phyloP scores from a whole-genome alignment of 768 basidiomycete genomes.

The Lactifluus subvellereus region DNA sequence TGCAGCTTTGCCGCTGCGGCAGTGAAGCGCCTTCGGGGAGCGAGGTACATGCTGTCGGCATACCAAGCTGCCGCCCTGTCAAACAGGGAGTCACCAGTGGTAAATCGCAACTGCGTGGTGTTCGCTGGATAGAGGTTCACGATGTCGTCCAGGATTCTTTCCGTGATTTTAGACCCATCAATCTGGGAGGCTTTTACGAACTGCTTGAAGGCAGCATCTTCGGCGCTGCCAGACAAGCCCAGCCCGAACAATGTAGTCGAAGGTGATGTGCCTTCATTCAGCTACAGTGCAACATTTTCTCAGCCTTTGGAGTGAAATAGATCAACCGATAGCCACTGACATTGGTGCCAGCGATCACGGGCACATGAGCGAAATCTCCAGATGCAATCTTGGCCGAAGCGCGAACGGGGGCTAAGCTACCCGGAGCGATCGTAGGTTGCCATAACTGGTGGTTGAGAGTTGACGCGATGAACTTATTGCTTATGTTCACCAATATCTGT shows the following conservation, averaged over 20 bases:
- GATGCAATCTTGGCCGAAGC: conserved; percentile 40
- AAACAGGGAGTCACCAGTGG: conserved; percentile 54
- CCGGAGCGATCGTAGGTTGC: conserved; percentile 46
- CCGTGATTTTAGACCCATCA: conserved; percentile 45
- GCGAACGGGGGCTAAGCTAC: conserved; percentile 41
- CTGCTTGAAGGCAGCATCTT: conserved; percentile 40
- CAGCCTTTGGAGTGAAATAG: conserved; percentile 41
- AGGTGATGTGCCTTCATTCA: conserved; percentile 50
- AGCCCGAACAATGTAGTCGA: conserved; percentile 37
- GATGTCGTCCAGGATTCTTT: conserved; percentile 37
- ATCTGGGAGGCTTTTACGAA: conserved; percentile 48
- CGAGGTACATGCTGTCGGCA: conserved; percentile 51
- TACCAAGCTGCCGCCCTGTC: conserved; percentile 55
- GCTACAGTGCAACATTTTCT: conserved; percentile 33
- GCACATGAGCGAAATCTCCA: conserved; percentile 47
- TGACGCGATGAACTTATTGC: conserved; percentile 40
- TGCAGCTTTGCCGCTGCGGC: conserved; percentile 42
- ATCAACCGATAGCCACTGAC: conserved; percentile 40
- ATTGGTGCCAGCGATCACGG: conserved; percentile 48
- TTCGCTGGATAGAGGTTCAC: conserved; percentile 43
- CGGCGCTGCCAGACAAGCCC: conserved; percentile 35
- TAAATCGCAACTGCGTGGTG: conserved; percentile 43
- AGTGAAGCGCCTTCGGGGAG: conserved; percentile 46
- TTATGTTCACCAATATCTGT: conserved; percentile 43
- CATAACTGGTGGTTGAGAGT: conserved; percentile 50